Evolutionary conservation across 2,329 filamentous ascomycete genomes (phyloP).

Genomic region (Penicillium sp.): DNA sequence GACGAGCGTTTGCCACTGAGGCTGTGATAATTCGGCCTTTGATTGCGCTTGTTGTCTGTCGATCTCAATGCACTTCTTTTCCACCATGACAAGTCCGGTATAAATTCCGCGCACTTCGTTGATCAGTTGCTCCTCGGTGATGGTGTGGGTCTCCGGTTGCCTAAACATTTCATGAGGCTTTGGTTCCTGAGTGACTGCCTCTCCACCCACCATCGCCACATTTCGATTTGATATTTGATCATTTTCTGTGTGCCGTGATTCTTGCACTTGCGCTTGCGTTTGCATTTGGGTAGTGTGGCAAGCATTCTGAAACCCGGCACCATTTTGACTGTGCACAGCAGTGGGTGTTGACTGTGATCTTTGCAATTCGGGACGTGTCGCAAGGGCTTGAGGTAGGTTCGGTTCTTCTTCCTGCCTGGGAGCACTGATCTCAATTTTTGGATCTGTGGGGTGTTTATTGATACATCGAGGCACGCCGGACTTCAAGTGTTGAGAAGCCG

Average conservation of each 20-base stretch:
- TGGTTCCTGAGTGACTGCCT: not conserved
- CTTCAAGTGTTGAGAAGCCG: not conserved
- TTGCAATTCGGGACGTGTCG: not conserved
- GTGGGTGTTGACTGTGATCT: not conserved
- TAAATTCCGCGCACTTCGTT: no score
- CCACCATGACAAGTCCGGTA: no score
- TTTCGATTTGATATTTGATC: not conserved
- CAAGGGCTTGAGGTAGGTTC: not conserved
- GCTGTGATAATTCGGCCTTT: no score
- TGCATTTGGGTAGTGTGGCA: not conserved
- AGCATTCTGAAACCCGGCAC: not conserved
- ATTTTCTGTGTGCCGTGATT: not conserved
- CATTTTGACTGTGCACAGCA: not conserved
- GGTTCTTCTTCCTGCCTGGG: not conserved
- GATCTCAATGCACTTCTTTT: no score
- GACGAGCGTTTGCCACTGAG: no score
- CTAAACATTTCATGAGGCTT: no score
- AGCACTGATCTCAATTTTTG: not conserved
- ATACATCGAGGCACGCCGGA: not conserved
- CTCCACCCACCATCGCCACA: not conserved
- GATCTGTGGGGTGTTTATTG: not conserved
- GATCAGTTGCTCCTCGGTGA: no score
- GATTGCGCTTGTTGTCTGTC: no score
- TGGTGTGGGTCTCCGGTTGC: no score
- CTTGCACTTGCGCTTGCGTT: not conserved